These are phyloP conservation scores for Pseudocercospora vitis DNA, from an alignment of 2,329 filamentous ascomycete genomes.

Conservation along the genomic window DNA sequence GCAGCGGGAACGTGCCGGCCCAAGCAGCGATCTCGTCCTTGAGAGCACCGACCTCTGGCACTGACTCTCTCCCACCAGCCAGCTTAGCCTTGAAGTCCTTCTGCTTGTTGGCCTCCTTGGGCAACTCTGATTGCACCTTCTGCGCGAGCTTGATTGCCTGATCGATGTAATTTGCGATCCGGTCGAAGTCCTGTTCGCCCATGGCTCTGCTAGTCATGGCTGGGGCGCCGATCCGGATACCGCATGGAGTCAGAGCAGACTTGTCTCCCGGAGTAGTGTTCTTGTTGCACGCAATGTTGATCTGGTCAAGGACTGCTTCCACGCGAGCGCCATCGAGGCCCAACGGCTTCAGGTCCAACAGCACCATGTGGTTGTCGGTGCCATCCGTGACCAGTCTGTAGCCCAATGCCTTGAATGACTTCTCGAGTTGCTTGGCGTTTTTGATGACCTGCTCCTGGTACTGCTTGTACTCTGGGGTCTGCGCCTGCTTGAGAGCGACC, in stretches of 20 bases:
- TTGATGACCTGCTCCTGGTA: conserved; percentile 91
- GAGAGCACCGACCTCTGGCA: conserved; percentile 72
- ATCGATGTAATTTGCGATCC: conserved; percentile 87
- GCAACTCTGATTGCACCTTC: conserved; percentile 77
- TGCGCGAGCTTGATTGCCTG: conserved; percentile 84
- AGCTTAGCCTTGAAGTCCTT: conserved; percentile 99
- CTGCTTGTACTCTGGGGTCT: conserved; percentile 82
- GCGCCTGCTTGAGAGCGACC: conserved; percentile 92
- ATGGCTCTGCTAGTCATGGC: conserved; percentile 98
- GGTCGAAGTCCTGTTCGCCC: conserved; percentile 85
- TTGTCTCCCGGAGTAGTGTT: conserved; percentile 98
- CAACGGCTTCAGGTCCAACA: conserved; percentile 81
- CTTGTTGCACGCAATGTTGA: conserved; percentile 99
- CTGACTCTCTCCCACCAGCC: conserved; percentile 64
- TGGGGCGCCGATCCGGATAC: conserved; percentile 93
- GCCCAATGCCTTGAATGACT: conserved; percentile 72
- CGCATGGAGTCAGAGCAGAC: conserved; percentile 89
- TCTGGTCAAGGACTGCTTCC: conserved; percentile 92
- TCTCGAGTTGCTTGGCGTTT: conserved; percentile 90
- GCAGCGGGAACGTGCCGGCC: conserved; percentile 89
- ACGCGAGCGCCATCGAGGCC: conserved; percentile 89
- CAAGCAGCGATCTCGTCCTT: conserved; percentile 87
- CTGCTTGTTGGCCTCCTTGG: conserved; percentile 98
- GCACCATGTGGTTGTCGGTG: conserved; percentile 96
- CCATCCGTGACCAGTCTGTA: conserved; percentile 95